phyloP scores from a whole-genome alignment of 2,329 filamentous ascomycete species.

The Nemania sp. region DNA sequence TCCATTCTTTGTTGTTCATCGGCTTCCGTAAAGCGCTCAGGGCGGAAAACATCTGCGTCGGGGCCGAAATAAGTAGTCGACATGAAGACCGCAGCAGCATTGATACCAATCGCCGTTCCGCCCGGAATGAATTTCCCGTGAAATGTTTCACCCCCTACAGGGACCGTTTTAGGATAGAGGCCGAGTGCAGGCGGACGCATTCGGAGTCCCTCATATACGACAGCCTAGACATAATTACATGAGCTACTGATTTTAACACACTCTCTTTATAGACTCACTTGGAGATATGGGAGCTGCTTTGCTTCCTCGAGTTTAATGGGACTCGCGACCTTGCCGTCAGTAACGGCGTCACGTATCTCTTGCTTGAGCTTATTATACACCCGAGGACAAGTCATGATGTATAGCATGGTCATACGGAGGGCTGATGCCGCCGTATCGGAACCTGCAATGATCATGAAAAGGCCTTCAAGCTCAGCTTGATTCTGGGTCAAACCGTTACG shows the following conservation, averaged over 20 bases:
- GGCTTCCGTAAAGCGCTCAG: constrained; percentile 22
- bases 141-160: constrained; percentile 30
- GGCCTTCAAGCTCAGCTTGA: constrained; percentile 9
- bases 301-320: constrained; percentile 20
- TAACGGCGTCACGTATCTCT: constrained; percentile 14
- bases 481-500: constrained; percentile 9
- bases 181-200: constrained; percentile 38
- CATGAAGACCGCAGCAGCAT: constrained; percentile 5
- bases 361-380: constrained; percentile 18
- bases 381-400: constrained; percentile 14
- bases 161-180: constrained; percentile 31
- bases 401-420: constrained; percentile 9
- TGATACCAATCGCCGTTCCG: constrained; percentile 20
- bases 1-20: neutral
- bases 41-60: constrained; percentile 24
- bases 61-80: constrained; percentile 19
- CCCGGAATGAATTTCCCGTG: constrained; percentile 22
- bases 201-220: constrained; percentile 44
- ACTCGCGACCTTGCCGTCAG: neutral
- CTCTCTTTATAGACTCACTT: constrained; percentile 24
- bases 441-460: constrained; percentile 15
- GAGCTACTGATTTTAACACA: neutral
- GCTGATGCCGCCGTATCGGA: constrained; percentile 15
- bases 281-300: constrained; percentile 36
- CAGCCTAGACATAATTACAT: constrained; percentile 34